Evolutionary conservation across 1,284 basidiomycete genomes (phyloP).

Genomic region (Melanopsichium pennsylvanicum): DNA sequence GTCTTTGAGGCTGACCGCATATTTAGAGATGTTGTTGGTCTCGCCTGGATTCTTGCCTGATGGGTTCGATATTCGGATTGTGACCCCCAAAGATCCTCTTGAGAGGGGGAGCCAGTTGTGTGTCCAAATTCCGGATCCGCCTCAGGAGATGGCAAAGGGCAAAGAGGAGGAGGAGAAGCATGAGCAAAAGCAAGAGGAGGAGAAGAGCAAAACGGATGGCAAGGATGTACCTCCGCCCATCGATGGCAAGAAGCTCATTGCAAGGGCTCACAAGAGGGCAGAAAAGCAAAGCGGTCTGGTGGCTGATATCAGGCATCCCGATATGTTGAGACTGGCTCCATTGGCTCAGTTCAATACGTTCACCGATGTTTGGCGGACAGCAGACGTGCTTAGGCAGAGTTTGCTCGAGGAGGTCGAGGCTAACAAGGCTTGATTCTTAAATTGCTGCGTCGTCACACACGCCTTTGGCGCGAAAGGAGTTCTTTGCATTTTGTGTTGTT

Average conservation of each 20-base stretch:
- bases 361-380: conserved; percentile 57
- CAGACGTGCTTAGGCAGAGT: conserved; percentile 44
- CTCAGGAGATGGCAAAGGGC: background rate
- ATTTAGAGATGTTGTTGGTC: conserved; percentile 52
- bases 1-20: conserved; percentile 55
- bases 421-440: conserved; percentile 1
- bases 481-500: no score
- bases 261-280: conserved; percentile 46
- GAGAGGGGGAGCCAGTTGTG: conserved; percentile 59
- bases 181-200: background rate
- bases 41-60: conserved; percentile 49
- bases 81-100: conserved; percentile 54
- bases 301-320: conserved; percentile 57
- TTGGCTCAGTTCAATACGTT: conserved; percentile 59
- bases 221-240: conserved; percentile 54
- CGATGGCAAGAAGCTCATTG: conserved; percentile 40
- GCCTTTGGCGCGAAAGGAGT: no score
- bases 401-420: conserved; percentile 34
- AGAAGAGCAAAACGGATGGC: conserved; percentile 2
- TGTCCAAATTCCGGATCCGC: conserved; percentile 49
- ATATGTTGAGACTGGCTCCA: conserved; percentile 61
- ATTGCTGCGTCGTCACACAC: no score
- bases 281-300: conserved; percentile 55
- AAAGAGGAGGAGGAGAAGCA: background rate
- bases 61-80: conserved; percentile 38